phyloP scores from a whole-genome alignment of 345 rosid species.

The Acer saccharum region DNA sequence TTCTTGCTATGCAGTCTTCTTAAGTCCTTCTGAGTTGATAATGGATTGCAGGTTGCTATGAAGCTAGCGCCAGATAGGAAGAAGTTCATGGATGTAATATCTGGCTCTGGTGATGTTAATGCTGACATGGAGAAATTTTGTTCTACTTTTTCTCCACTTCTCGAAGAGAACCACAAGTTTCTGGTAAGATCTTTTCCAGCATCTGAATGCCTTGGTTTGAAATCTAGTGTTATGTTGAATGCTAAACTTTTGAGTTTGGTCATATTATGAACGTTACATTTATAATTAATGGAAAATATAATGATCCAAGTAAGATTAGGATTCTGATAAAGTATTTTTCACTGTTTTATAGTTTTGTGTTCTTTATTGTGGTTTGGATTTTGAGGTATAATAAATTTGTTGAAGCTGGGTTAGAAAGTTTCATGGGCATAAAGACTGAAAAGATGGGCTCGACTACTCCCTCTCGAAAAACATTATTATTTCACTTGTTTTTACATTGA shows the following conservation, averaged over 20 bases:
- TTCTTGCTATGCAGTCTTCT: conserved; percentile 1
- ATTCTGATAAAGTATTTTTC: not conserved
- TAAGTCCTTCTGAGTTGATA: conserved; percentile 3
- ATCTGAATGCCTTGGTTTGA: conserved; percentile 1
- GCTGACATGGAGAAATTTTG: conserved; percentile 91
- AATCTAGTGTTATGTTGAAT: not conserved
- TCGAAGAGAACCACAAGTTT: conserved; percentile 88
- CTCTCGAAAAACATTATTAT: not conserved
- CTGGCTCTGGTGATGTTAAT: conserved; percentile 74
- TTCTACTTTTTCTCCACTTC: conserved; percentile 69
- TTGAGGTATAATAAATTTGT: not conserved
- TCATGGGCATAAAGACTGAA: not conserved
- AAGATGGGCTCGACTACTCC: not conserved
- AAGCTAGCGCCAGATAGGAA: conserved; percentile 97
- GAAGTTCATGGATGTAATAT: conserved; percentile 88
- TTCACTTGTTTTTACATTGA: not conserved
- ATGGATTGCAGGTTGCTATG: conserved; percentile 70
- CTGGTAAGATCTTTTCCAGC: conserved; percentile 56
- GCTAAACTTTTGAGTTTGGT: conserved; percentile 2
- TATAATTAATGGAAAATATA: not conserved
- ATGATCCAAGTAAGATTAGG: not conserved
- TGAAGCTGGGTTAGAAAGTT: not conserved
- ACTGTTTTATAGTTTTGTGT: not conserved
- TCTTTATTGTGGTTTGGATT: not conserved
- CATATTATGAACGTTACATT: not conserved